Percentiles rank a stretch among this genome's conserved stretches.
Conservation (phyloP, 1,284 basidiomycete genomes). For the Heterobasidion irregulare region DNA sequence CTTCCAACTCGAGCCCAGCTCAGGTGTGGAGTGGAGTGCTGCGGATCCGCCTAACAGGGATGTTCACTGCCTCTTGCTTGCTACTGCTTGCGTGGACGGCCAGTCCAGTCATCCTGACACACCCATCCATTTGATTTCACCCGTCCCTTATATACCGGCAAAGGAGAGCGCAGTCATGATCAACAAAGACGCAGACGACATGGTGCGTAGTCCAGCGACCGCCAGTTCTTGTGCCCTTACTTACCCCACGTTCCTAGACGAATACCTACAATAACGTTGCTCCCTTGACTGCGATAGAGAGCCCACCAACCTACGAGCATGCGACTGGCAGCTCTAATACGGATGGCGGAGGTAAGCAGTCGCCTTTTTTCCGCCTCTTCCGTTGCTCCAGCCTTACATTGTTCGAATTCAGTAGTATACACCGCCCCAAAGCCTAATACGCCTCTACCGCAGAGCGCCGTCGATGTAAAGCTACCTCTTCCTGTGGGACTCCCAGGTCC, state of each 20-base stretch:
- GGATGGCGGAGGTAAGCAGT: not conserved
- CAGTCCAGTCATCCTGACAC: not conserved
- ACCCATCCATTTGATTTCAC: not conserved
- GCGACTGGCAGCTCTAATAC: not conserved
- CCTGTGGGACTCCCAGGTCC: not conserved
- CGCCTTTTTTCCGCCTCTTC: not conserved
- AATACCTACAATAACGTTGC: too few relatives aligned
- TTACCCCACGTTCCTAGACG: too few relatives aligned
- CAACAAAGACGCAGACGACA: not conserved
- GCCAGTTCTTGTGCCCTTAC: not conserved
- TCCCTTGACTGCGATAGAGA: not conserved
- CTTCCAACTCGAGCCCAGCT: too few relatives aligned
- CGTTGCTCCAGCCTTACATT: not conserved
- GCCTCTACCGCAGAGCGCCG: not conserved
- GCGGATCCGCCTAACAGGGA: not conserved
- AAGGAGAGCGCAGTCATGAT: not conserved
- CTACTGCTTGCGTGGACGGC: not conserved
- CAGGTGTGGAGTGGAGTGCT: not conserved
- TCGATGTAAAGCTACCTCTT: not conserved
- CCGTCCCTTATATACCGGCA: not conserved
- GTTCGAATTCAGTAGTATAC: not conserved
- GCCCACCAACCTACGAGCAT: slow-evolving; percentile 10
- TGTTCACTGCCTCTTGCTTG: not conserved
- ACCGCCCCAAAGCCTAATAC: slow-evolving; percentile 1
- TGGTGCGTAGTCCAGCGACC: not conserved